Evolutionary conservation across 108 stramenopile genomes (phyloP).

Genomic region (Schizochytrium sp.): DNA sequence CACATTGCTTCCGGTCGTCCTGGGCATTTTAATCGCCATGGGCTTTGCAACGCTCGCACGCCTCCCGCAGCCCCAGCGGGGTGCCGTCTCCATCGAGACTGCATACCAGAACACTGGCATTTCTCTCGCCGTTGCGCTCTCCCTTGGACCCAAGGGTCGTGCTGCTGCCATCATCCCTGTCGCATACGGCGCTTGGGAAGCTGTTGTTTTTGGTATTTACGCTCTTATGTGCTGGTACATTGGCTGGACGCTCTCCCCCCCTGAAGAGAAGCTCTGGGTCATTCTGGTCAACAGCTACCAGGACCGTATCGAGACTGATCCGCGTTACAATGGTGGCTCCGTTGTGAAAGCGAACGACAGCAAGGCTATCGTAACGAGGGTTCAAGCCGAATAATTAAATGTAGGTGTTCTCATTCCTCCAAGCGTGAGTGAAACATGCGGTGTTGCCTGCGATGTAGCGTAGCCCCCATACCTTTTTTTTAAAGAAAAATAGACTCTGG

Average conservation of each 20-base stretch:
- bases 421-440: too few species aligned
- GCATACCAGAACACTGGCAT: conserved; percentile 10
- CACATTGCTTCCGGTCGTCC: background rate
- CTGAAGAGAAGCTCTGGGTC: background rate
- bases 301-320: background rate
- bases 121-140: background rate
- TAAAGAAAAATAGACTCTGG: too few species aligned
- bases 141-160: background rate
- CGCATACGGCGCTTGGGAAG: background rate
- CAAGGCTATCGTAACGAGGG: too few species aligned
- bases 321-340: too few species aligned
- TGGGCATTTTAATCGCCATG: background rate
- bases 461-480: too few species aligned
- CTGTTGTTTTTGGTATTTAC: background rate
- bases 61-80: background rate
- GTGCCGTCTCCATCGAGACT: background rate
- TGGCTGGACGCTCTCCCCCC: background rate
- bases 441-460: too few species aligned
- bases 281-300: conserved; percentile 9
- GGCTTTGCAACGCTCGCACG: background rate
- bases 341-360: too few species aligned
- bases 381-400: too few species aligned
- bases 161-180: background rate
- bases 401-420: too few species aligned
- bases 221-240: background rate